phyloP scores from a whole-genome alignment of 352 stramenopile species.

The Phytophthora sojae region DNA sequence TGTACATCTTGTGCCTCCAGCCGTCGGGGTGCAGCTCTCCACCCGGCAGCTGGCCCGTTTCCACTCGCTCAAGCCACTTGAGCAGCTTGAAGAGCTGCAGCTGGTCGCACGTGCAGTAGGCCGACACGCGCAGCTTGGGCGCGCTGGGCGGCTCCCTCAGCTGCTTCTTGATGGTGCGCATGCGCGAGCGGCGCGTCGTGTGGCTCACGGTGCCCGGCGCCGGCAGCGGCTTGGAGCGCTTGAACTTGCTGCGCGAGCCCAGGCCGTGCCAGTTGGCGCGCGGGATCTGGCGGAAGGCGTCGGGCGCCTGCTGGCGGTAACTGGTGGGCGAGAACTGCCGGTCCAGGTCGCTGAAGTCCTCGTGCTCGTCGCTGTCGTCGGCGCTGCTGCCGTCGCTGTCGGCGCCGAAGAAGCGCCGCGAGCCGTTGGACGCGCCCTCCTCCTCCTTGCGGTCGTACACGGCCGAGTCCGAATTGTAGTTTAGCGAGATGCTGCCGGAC shows the following conservation, averaged over 20 bases:
- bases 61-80: conserved; percentile 86
- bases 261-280: conserved; percentile 69
- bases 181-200: conserved; percentile 79
- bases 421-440: conserved; percentile 21
- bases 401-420: conserved; percentile 17
- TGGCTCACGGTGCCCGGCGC: conserved; percentile 63
- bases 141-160: conserved; percentile 71
- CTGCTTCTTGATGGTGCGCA: conserved; percentile 88
- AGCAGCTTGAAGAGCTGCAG: conserved; percentile 88
- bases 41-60: conserved; percentile 78
- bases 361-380: conserved; percentile 52
- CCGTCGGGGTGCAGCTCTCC: conserved; percentile 82
- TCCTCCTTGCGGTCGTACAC: conserved; percentile 68
- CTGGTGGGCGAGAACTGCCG: conserved; percentile 48
- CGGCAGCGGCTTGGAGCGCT: conserved; percentile 45
- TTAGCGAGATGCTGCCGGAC: conserved; percentile 55
- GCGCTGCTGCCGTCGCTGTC: conserved; percentile 12
- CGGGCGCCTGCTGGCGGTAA: conserved; percentile 42
- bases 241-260: conserved; percentile 57
- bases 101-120: conserved; percentile 88
- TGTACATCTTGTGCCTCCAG: conserved; percentile 89
- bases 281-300: conserved; percentile 49
- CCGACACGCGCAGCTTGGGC: conserved; percentile 83
- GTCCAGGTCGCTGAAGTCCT: conserved; percentile 49
- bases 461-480: conserved; percentile 90